Base-by-base conservation (phyloP, 2,329 filamentous ascomycete species). In the Clonostachys solani region DNA sequence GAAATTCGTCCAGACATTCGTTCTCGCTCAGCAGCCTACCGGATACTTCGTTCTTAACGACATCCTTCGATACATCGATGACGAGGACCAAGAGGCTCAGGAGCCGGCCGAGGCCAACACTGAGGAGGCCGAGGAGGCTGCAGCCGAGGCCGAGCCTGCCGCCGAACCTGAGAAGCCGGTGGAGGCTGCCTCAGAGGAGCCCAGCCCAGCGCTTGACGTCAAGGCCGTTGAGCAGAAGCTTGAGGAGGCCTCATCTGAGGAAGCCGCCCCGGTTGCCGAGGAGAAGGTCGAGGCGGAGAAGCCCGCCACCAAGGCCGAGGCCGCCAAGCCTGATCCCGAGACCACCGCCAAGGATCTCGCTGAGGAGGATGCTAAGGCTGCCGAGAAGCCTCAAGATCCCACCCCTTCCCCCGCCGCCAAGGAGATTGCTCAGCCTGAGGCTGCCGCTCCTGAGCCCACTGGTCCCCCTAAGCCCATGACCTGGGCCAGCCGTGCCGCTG, bases 31-130 rank as follows among this genome's bases (percentile, higher is more conserved):
- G 68, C 94, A 99, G 73, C 90, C 90, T 44, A 95, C 92, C 48
- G 94, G 94, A 54, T 99, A 97, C 77, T 99, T 95, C 60, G 92
- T 99, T 34, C 81, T 99, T 59, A 99, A 99, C 69, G 94, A 99
- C 63, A 96, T 99, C 65, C 90, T 97, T 75, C 83, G 94, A 58
- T 97, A 95, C 71, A 84, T 99, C 55, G 84, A 86, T 54, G 89
- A 94, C 52, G 88, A 92, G 58, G 79, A 79, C 40, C 89, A 89
- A 50, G 83, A 86, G 51, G 71, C 55, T 42, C 50, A 83, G 29
- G 50, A 52, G 42, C 61, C 65, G 45, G 53, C 55, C 5, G 66
- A 70, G 49, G 60, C 56, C 10, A 61, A 64, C 37, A 63, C 67
- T 53, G 48, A 64, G 16, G 64, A 61, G 46, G 62, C 64, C 44